These are phyloP conservation scores for Aspergillus sp. DNA, from an alignment of 2,329 filamentous ascomycete species.

Conservation along the genomic window DNA sequence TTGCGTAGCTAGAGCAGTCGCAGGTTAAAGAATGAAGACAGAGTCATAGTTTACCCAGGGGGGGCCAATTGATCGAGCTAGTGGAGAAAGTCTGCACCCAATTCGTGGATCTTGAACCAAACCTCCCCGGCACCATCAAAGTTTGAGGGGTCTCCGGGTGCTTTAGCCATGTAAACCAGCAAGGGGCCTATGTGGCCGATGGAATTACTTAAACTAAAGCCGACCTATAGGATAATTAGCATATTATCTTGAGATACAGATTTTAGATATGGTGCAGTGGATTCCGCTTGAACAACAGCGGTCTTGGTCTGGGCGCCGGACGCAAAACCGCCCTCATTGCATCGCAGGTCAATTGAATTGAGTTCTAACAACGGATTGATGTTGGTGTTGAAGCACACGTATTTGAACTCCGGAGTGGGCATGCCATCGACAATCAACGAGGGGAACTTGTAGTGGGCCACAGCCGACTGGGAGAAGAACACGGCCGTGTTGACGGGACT, in stretches of 20 bases:
- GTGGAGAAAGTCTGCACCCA: constrained; percentile 1
- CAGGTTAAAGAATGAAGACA: background rate
- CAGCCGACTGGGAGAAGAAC: background rate
- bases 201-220: constrained; percentile 9
- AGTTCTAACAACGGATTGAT: constrained; percentile 5
- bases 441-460: background rate
- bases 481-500: background rate
- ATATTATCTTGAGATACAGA: background rate
- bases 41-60: constrained; percentile 28
- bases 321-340: constrained; percentile 8
- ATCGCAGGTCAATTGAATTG: constrained; percentile 6
- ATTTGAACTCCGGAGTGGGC: background rate
- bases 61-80: constrained; percentile 9
- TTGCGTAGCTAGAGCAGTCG: background rate
- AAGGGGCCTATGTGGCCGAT: constrained; percentile 18
- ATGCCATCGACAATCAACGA: background rate
- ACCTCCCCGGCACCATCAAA: constrained; percentile 10
- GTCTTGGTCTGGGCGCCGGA: constrained; percentile 3
- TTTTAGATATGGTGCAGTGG: background rate
- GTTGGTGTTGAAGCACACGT: background rate
- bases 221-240: constrained; percentile 4
- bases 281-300: constrained; percentile 3
- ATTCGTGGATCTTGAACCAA: constrained; percentile 16
- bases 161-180: constrained; percentile 19
- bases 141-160: background rate